A percentile compares a stretch with the other conserved stretches of the same genome.
Conservation (phyloP, 148 eudicot genomes). For the Chenopodium quinoa region DNA sequence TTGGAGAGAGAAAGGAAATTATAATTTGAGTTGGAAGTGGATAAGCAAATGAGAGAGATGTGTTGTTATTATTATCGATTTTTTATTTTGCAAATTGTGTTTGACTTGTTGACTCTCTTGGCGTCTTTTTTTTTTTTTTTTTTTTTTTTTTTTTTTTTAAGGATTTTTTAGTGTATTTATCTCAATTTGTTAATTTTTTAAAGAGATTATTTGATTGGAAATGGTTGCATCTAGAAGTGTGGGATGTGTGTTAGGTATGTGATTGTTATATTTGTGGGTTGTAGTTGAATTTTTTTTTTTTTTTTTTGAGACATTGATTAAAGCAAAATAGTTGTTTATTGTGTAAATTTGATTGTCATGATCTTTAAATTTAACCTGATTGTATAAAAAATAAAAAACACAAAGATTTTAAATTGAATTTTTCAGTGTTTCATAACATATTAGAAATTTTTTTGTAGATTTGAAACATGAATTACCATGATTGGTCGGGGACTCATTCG, state of each 20-base stretch:
- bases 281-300: no score
- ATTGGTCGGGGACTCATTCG: no score
- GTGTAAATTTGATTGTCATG: no score
- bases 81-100: not conserved
- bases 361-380: not conserved
- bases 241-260: not conserved
- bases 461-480: no score
- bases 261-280: no score
- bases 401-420: no score
- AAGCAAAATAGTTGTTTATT: no score
- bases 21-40: conserved; percentile 10
- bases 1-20: not conserved
- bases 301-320: no score
- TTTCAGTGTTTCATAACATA: no score
- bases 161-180: not conserved
- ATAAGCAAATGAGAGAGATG: conserved; percentile 5
- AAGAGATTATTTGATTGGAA: not conserved
- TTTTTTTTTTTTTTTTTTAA: not conserved
- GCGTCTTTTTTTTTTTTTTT: not conserved
- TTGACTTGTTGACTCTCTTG: conserved; percentile 23
- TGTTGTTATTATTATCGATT: not conserved
- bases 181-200: not conserved
- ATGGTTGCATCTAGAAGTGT: not conserved
- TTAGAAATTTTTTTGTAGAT: no score
- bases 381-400: no score